These are phyloP conservation scores for Auriscalpium microsporum DNA, from an alignment of 768 basidiomycete species.

Conservation along the genomic window DNA sequence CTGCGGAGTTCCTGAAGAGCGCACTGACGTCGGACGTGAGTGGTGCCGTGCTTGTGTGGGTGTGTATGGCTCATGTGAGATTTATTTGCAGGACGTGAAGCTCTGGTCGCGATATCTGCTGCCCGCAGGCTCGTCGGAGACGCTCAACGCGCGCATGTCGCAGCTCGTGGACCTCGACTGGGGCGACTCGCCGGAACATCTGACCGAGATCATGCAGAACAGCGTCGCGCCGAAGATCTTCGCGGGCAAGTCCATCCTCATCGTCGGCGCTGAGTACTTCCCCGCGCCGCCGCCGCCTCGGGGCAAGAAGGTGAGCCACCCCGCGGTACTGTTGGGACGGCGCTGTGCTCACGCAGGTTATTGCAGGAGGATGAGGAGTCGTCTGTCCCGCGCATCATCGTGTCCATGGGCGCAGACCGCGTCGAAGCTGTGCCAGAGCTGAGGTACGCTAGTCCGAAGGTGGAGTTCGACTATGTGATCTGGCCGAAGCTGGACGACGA, in stretches of 20 bases:
- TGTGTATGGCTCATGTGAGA: too few species aligned
- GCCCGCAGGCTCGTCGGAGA: constrained; percentile 38
- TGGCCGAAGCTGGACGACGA: constrained; percentile 37
- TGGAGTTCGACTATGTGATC: constrained; percentile 54
- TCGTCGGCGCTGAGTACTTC: constrained; percentile 49
- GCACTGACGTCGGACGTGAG: constrained; percentile 14
- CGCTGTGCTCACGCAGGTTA: too few species aligned
- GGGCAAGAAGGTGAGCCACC: constrained; percentile 27
- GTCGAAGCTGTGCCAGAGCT: constrained; percentile 59
- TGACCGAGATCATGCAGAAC: constrained; percentile 53
- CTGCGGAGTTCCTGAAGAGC: constrained; percentile 44
- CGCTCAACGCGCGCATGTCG: constrained; percentile 33
- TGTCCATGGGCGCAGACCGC: constrained; percentile 66
- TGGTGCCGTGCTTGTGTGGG: neutral
- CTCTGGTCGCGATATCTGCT: constrained; percentile 55
- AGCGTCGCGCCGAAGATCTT: constrained; percentile 52
- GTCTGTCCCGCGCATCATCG: constrained; percentile 49
- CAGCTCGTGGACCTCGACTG: constrained; percentile 43
- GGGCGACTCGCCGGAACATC: constrained; percentile 40
- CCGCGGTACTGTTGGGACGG: too few species aligned
- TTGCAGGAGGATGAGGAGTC: too few species aligned
- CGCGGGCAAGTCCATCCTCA: constrained; percentile 44
- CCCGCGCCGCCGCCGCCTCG: constrained; percentile 29
- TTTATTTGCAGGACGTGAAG: too few species aligned
- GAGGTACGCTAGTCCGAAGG: constrained; percentile 31